Evolutionary conservation across 306 rosid genomes (phyloP), one percentile per base, ranked within the genome.

Genomic region (Acacia crassicarpa): DNA sequence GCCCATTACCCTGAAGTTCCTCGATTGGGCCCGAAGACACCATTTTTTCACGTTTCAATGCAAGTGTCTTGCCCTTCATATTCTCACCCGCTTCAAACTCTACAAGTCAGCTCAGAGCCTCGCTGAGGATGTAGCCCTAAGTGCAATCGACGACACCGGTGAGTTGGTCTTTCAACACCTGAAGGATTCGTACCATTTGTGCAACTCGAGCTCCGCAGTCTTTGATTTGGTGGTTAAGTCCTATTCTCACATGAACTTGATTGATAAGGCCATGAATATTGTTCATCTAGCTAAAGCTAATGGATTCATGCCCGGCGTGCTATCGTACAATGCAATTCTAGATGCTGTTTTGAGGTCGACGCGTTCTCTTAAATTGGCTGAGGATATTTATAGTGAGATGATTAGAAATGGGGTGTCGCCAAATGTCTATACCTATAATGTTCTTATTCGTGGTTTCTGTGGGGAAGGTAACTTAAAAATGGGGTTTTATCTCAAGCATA

Each of bases 61-160:
- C 87, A 87, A 93, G 84, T 91, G 94, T 84, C 83, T 95, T n/a
- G 85, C 95, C n/a, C 89, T 95, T 69, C 99, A 95, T 81, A 82
- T 90, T 74, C 97, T 95, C 88, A 87, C 94, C 46, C 92, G 93
- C 77, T 90, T 91, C 90, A 86, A 88, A 78, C 98, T 90, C 85
- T 90, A 81, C 93, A 84, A 75, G 73, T 59, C 87, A 46, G 98
- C 97, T 5, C 99, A 87, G 53, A n/a, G 87, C 86, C 91, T 95
- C 17, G 98, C 94, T 20, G 89, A 86, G 72, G 88, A 91, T 56
- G 84, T 94, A 2, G 92, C 91, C 17, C 8, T 76, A 45, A 71
- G 33, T 51, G 10, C 92, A 41, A 23, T 11, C 15, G 86, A 86
- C 56, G 88, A 89, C 66, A 48, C 72, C 6, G 97, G 91, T 27